Evolutionary conservation across 73 alveolate species (phyloP).

Genomic region (Paramecium sonneborni): DNA sequence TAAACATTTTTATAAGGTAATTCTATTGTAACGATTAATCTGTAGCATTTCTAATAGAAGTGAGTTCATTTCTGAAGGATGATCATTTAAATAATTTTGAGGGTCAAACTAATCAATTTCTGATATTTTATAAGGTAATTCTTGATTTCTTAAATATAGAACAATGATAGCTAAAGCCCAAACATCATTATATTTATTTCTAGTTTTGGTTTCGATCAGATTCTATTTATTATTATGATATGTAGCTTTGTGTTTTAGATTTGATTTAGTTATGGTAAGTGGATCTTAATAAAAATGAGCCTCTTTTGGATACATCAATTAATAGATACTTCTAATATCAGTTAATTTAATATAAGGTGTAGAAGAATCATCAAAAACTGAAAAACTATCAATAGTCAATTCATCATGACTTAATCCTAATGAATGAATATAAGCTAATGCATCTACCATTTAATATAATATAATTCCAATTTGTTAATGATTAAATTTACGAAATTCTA

Average conservation of each 20-base stretch:
- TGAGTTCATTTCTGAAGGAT: neutral
- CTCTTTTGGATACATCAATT: neutral
- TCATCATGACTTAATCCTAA: conserved; percentile 14
- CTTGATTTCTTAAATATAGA: neutral
- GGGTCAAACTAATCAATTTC: neutral
- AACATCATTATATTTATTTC: neutral
- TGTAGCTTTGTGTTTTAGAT: neutral
- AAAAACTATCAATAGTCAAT: conserved; percentile 11
- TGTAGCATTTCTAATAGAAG: neutral
- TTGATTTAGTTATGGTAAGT: neutral
- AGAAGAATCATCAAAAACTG: neutral
- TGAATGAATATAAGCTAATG: neutral
- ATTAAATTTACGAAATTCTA: neutral
- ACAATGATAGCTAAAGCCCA: neutral
- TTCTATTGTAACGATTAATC: neutral
- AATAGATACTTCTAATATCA: neutral
- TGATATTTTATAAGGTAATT: neutral
- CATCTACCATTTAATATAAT: neutral
- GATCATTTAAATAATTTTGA: neutral
- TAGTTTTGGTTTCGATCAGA: neutral
- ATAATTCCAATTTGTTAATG: neutral
- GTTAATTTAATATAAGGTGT: neutral
- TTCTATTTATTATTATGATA: neutral
- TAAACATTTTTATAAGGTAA: neutral
- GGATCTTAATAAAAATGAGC: neutral